Percentiles rank a stretch among this genome's conserved stretches.
phyloP scores from a whole-genome alignment of 176 grass and related monocot species.

The Thinopyrum elongatum region DNA sequence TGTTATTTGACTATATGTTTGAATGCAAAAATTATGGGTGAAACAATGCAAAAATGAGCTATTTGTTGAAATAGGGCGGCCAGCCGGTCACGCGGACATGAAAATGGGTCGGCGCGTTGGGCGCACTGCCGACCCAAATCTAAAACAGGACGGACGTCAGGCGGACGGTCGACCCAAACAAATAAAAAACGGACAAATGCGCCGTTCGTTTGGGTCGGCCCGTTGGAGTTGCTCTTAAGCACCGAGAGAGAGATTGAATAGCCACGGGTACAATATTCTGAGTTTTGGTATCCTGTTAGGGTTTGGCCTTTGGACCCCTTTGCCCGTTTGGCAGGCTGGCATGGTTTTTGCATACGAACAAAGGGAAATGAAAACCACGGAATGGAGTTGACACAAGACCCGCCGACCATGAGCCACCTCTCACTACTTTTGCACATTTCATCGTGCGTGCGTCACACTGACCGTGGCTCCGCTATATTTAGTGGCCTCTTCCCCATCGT shows the following conservation, averaged over 20 bases:
- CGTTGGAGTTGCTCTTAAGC: too few relatives aligned
- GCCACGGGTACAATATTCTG: background rate
- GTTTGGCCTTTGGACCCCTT: constrained; percentile 24
- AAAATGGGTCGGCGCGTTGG: too few relatives aligned
- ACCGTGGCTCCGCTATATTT: constrained; percentile 49
- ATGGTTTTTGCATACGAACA: constrained; percentile 29
- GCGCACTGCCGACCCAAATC: too few relatives aligned
- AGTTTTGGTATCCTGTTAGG: constrained; percentile 23
- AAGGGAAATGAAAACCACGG: background rate
- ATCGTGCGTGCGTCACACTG: constrained; percentile 24
- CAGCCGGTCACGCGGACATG: too few relatives aligned
- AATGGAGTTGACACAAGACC: constrained; percentile 15
- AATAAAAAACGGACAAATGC: too few relatives aligned
- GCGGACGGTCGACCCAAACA: too few relatives aligned
- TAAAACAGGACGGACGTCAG: too few relatives aligned
- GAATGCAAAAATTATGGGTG: too few relatives aligned
- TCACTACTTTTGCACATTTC: constrained; percentile 8
- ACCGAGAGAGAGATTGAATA: background rate
- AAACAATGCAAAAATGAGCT: too few relatives aligned
- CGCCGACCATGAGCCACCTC: constrained; percentile 6
- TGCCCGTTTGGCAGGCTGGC: constrained; percentile 3
- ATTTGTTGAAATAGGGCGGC: too few relatives aligned
- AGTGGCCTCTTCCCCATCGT: constrained; percentile 29
- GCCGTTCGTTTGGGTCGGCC: too few relatives aligned
- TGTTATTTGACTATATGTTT: too few relatives aligned